Base-by-base conservation (phyloP, 768 basidiomycete species). In the Termitomyces bulborhizus region DNA sequence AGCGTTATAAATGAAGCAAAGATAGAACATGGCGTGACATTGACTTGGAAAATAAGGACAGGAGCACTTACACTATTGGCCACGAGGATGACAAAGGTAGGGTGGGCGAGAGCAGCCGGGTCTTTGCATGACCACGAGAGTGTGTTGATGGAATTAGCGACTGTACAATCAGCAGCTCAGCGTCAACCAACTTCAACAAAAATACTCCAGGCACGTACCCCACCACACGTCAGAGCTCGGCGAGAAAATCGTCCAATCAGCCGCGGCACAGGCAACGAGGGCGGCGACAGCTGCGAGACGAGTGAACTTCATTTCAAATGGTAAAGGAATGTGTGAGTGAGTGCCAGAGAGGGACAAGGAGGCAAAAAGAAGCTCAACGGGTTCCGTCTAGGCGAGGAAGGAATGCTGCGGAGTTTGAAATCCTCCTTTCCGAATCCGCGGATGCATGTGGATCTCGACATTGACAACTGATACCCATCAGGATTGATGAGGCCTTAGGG, bases 41-140 rank as follows among this genome's bases (percentile, higher is more conserved):
- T n/a, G n/a, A n/a, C n/a, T n/a, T n/a, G n/a, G n/a, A n/a, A n/a
- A n/a, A n/a, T n/a, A n/a, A n/a, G n/a, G 13, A 49, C 8, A 24
- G 46, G 51, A 29, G 27, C n/a, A 42, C 52, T 13, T 21, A 65
- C 65, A 48, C 53, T 62, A 67, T 81, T 82, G 57, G 73, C 66
- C 56, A 83, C 57, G 79, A 80, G 64, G 46, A 86, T 68, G 8
- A 78, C 85, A 61, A 80, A 88, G 4, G 66, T 66, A 4, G 57
- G 29, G 45, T 68, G 54, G 9, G 60, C 47, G 13, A 36, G 24
- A 26, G 55, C 55, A 3, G 72, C 61, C 11, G 75, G 67, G 31
- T 72, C 63, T 3, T 74, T 43, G 69, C 86, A 88, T 2, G 71
- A 72, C 86, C 86, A 88, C 2, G 68, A 61, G 42, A 88, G 62